Base-by-base conservation (phyloP, 2,329 filamentous ascomycete species). In the Thelonectria blattea region DNA sequence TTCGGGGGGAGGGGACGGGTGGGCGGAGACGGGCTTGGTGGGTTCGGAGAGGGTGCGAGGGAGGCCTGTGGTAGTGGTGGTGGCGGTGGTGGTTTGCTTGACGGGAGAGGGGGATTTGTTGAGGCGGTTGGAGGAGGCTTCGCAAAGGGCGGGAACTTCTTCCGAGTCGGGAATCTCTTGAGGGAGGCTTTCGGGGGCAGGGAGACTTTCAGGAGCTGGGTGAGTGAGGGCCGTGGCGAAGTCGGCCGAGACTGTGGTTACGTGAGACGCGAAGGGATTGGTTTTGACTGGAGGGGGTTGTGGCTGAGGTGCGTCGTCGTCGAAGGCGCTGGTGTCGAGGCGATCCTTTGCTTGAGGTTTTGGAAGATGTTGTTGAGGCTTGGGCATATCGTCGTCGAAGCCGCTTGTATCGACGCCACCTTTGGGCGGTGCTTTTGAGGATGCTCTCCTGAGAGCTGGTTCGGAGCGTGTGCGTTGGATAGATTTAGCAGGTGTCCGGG, bases 171-270 rank as follows among this genome's bases (percentile, higher is more conserved):
- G 34, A 15, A 41, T 47, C 2, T 73, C 62, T 18, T 51, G 52
- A 37, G 67, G 69, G 8, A 72, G 63, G 41, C 65, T 66, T 27
- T 74, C 70, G 15, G 48, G 61, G 32, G 73, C 69, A 11, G 53
- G 27, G 15, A 53, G 45, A 17, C 51, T 53, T 14, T 53, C 51
- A 37, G 51, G 41, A 11, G 27, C 60, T 27, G 72, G 74, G 17
- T 79, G 76, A 3, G 77, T 79, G n/a, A 68, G 75, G 22, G 79
- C 78, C 1, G 79, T 80, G 18, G 77, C 72, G 48, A 79, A 81
- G 22, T 77, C 76, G n/a, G 75, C 72, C 2, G 75, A 74, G 11
- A 71, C 70, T 24, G 64, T 61, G 2, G 70, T 68, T 22, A 75
- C 70, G 6, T 65, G 55, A 22, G 65, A 60, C 2, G 62, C 20